Evolutionary conservation across 768 basidiomycete species (phyloP), one percentile per base, ranked within the genome.

Genomic region (Tylopilus cervinicoccineus): DNA sequence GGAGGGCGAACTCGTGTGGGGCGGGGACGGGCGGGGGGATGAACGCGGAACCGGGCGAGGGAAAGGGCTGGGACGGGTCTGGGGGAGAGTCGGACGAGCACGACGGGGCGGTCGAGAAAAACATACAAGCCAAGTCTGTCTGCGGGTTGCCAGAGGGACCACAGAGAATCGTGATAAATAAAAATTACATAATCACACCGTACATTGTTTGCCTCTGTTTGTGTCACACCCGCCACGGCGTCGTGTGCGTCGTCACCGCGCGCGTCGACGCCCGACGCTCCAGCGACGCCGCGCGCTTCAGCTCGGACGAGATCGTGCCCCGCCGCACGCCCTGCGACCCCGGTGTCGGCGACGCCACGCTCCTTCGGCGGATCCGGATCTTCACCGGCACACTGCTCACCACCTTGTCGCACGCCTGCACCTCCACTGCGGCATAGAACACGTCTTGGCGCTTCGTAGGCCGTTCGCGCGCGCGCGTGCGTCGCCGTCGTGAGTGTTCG

Each of bases 11-110:
- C 58, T 88, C 85, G 71, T 86, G 84, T 26, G 78, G 72, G 3
- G 78, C 77, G 1, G 81, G 81, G 5, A 77, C 72, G 4, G 86
- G 84, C 4, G 86, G 86, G 2, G 86, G 83, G 3, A 85, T 58
- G 55, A 87, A 87, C 0, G 81, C 73, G 6, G 81, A 83, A 0
- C 80, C 79, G 3, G 86, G 86, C 0, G 81, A 83, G 0, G 84
- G 84, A 67, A 76, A 76, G 3, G 75, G 75, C 29, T 71, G 70
- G 0, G 67, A 57, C 16, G 77, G 72, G 9, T 76, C 69, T 20
- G 70, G 63, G 19, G 16, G 65, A 24, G 19, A 6, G 28, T 52
- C 27, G 46, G 17, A 45, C 13, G 16, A 17, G 23, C 9, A 27
- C 0, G 9, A 19, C 4, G 12, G 22, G 10, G 2, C 0, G 3